Percentiles rank a stretch among this genome's conserved stretches.
Evolutionary conservation across 2,329 filamentous ascomycete species (phyloP).

Genomic region (Botrytis cinerea): DNA sequence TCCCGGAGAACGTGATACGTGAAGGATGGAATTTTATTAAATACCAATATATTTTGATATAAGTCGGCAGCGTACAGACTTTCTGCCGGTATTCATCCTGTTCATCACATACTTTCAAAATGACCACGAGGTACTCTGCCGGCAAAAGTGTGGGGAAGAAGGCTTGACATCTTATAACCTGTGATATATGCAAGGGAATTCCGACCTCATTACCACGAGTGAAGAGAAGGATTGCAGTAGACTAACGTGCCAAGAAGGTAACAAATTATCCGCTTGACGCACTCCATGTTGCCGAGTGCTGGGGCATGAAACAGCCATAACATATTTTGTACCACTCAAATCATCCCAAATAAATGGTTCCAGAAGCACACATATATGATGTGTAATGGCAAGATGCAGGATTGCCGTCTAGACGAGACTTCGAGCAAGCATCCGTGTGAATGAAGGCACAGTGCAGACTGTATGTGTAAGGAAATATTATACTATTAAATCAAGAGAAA

Average conservation of each 20-base stretch:
- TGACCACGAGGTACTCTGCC: conserved; percentile 22
- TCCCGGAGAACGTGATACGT: conserved; percentile 30
- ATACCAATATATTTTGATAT: conserved; percentile 30
- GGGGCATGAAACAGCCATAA: conserved; percentile 16
- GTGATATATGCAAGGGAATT: conserved; percentile 16
- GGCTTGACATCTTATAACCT: conserved; percentile 13
- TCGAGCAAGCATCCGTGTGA: background rate
- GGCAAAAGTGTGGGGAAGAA: conserved; percentile 19
- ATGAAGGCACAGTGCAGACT: background rate
- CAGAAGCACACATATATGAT: background rate
- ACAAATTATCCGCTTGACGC: conserved; percentile 10
- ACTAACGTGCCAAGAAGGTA: conserved; percentile 15
- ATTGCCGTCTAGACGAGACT: background rate
- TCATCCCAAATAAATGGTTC: conserved; percentile 3
- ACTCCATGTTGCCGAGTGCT: conserved; percentile 13
- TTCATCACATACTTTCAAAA: conserved; percentile 5
- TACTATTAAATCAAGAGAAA: background rate
- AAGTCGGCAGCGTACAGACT: conserved; percentile 22
- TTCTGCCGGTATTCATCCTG: conserved; percentile 22
- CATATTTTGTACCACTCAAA: conserved; percentile 12
- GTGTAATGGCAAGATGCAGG: background rate
- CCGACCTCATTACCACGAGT: conserved; percentile 6
- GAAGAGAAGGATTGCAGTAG: background rate
- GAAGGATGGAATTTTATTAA: conserved; percentile 22
- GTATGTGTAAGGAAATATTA: background rate